Base-by-base conservation (phyloP, 1,139 yeast species). In the Kazachstania sp. region DNA sequence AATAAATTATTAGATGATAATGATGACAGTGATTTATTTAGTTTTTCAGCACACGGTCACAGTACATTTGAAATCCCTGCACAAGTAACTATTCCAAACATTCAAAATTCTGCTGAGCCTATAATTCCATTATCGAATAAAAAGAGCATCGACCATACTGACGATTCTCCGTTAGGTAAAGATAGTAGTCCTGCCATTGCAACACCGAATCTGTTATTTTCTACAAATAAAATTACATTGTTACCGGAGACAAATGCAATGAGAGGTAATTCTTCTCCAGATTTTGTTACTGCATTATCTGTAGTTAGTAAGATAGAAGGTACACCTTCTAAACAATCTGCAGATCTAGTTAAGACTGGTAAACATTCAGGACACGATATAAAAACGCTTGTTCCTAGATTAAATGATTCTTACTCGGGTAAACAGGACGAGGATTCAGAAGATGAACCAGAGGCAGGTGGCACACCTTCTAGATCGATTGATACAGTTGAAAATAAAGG, bases 11-110 rank as follows among this genome's bases (percentile, higher is more conserved):
- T 63, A 20, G 67, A 63, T 43, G 64, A 61, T 40, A 59, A 64
- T 44, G 67, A 61, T 38, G 65, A 63, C 41, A 61, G 64, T 43
- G 67, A 61, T 46, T 63, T 59, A 7, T 54, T 62, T 39, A 57
- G 64, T 35, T 63, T 61, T 37, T 59, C 60, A 46, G 54, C 54
- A 8, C 56, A 58, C 26, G 66, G 66, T 1, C 54, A 58, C 43
- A 59, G 60, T 39, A 51, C 55, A 2, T 63, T 63, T 46, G 55
- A 59, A n/a, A 58, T 63, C 30, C 65, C 65, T 13, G 15, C 37
- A 2, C 42, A 15, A 13, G 29, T 19, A 2, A 16, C 43, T 32
- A n/a, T n/a, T n/a, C 18, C 18, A 5, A 2, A 13, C 15, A n/a
- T n/a, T n/a, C n/a, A 30, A 12, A 30, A 30, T 30, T 30, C 5